Percentiles rank a stretch among this genome's conserved stretches.
These are phyloP conservation scores for Serendipita vermifera DNA, from an alignment of 768 basidiomycete genomes.

Conservation along the genomic window DNA sequence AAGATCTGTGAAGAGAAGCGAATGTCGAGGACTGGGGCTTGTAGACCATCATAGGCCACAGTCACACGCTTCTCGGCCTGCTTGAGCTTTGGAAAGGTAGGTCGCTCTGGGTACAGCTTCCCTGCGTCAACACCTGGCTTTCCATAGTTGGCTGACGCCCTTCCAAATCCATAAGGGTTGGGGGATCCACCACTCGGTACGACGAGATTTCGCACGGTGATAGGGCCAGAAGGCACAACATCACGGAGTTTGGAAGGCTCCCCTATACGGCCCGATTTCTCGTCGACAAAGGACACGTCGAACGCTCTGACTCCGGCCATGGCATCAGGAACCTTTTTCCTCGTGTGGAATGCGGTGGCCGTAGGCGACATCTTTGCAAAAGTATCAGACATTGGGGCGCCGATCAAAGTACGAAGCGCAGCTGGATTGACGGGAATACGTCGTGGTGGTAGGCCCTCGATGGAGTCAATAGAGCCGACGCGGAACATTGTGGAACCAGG, in stretches of 20 bases:
- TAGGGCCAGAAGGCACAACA: background rate
- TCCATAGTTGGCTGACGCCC: conserved; percentile 17
- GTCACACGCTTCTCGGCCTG: conserved; percentile 34
- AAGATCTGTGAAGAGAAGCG: conserved; percentile 34
- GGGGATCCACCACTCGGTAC: background rate
- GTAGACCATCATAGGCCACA: conserved; percentile 31
- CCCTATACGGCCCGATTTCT: background rate
- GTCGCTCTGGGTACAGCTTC: conserved; percentile 13
- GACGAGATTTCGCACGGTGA: background rate
- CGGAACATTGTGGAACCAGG: conserved; percentile 2
- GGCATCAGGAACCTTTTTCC: background rate
- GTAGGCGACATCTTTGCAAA: conserved; percentile 43
- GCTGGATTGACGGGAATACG: background rate
- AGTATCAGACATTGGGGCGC: conserved; percentile 41
- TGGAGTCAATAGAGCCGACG: background rate
- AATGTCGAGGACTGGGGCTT: conserved; percentile 39
- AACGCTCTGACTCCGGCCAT: background rate
- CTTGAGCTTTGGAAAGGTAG: background rate
- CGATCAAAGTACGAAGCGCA: conserved; percentile 30
- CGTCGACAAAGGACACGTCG: background rate
- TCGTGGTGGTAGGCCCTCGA: background rate
- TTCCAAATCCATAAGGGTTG: too few species aligned
- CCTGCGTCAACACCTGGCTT: conserved; percentile 17
- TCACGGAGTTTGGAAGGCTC: background rate
- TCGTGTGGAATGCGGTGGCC: conserved; percentile 29